Evolutionary conservation across 257 asterid species (phyloP).

Genomic region (Solanum neorickii): DNA sequence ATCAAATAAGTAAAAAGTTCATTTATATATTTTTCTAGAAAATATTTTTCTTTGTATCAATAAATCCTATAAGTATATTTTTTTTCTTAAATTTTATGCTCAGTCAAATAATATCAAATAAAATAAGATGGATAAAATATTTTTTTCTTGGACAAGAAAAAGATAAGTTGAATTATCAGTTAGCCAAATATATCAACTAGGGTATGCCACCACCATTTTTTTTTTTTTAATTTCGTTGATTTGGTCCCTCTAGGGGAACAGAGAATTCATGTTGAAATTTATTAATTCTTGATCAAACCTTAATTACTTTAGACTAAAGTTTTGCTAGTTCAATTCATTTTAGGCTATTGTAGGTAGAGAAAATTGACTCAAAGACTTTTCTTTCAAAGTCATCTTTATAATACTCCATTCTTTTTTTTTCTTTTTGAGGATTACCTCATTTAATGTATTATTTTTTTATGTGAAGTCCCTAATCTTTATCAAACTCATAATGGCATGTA

Average conservation of each 20-base stretch:
- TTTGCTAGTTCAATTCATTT: neutral
- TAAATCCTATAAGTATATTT: neutral
- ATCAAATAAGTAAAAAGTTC: neutral
- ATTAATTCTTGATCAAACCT: neutral
- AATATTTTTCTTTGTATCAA: neutral
- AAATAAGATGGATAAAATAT: neutral
- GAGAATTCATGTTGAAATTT: neutral
- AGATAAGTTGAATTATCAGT: neutral
- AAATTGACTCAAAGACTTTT: neutral
- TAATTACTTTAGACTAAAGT: neutral
- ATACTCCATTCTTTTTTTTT: neutral
- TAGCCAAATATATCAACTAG: neutral
- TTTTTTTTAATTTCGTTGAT: neutral
- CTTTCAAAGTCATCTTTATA: neutral
- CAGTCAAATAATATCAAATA: neutral
- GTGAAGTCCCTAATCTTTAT: neutral
- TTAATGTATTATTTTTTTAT: neutral
- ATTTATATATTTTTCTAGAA: neutral
- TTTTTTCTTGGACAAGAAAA: neutral
- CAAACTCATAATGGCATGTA: neutral
- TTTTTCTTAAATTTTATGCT: neutral
- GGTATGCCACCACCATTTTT: neutral
- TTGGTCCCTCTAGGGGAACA: neutral
- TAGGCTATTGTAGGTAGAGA: neutral
- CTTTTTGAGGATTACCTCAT: neutral